These are phyloP conservation scores for Ascochyta pisi DNA, from an alignment of 2,329 filamentous ascomycete genomes.

Conservation along the genomic window DNA sequence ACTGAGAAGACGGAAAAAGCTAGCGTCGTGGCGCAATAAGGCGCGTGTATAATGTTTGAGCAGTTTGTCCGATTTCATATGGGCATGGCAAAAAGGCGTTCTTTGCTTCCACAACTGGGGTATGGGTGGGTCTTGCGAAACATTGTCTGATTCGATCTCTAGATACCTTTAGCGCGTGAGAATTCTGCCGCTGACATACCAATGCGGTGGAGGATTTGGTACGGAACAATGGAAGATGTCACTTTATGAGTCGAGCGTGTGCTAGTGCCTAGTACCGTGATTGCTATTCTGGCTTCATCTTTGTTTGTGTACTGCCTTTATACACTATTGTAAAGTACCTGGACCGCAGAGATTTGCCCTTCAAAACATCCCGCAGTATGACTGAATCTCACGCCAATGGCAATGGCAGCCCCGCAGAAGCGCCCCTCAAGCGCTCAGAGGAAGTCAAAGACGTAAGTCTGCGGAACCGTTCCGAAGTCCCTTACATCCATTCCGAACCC, in stretches of 20 bases:
- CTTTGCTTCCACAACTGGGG: slow-evolving; percentile 11
- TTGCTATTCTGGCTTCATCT: slow-evolving; percentile 4
- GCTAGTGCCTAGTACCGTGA: slow-evolving; percentile 2
- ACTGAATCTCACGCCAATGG: slow-evolving; percentile 10
- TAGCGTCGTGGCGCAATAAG: slow-evolving; percentile 34
- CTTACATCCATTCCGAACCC: slow-evolving; percentile 1
- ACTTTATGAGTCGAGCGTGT: slow-evolving; percentile 10
- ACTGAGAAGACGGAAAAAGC: slow-evolving; percentile 31
- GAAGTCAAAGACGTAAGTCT: slow-evolving; percentile 49
- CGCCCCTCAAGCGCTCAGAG: slow-evolving; percentile 42
- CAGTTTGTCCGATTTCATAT: slow-evolving; percentile 9
- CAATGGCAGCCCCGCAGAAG: slow-evolving; percentile 20
- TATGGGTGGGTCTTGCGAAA: slow-evolving; percentile 18
- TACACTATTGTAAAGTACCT: neutral
- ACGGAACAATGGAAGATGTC: slow-evolving; percentile 21
- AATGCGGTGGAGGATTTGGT: slow-evolving; percentile 7
- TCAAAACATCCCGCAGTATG: slow-evolving; percentile 1
- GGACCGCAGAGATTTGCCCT: neutral
- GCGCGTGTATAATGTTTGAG: slow-evolving; percentile 14
- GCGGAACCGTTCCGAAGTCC: slow-evolving; percentile 3
- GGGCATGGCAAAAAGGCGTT: slow-evolving; percentile 36
- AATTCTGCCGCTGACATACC: slow-evolving; percentile 11
- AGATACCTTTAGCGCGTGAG: slow-evolving; percentile 41
- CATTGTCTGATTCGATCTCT: slow-evolving; percentile 33
- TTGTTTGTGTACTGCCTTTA: slow-evolving; percentile 2